These are phyloP conservation scores for Cercospora berteroae DNA, from an alignment of 2,329 filamentous ascomycete genomes.

Conservation along the genomic window DNA sequence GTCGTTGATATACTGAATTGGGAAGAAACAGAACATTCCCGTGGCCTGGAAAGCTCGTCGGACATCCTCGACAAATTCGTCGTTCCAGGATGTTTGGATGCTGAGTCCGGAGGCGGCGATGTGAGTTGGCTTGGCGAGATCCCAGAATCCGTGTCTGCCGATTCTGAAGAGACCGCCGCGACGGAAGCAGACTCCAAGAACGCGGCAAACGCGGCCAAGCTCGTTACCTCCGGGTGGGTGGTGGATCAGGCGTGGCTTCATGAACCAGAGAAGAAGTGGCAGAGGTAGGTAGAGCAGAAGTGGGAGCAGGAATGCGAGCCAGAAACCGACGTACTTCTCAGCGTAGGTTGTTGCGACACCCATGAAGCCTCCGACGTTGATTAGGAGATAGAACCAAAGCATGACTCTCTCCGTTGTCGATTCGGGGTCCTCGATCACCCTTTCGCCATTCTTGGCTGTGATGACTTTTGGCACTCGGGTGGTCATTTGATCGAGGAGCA, in stretches of 20 bases:
- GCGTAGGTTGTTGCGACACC: constrained; percentile 46
- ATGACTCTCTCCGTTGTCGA: constrained; percentile 49
- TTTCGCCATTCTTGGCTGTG: constrained; percentile 43
- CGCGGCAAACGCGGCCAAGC: constrained; percentile 27
- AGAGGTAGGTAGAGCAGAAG: constrained; percentile 60
- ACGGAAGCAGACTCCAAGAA: constrained; percentile 25
- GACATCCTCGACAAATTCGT: constrained; percentile 68
- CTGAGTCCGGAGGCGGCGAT: constrained; percentile 27
- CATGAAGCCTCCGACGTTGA: constrained; percentile 56
- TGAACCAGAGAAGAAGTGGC: constrained; percentile 29
- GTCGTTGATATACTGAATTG: constrained; percentile 43
- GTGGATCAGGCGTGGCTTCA: constrained; percentile 32
- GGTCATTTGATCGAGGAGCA: constrained; percentile 50
- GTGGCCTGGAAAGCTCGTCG: constrained; percentile 51
- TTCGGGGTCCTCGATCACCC: constrained; percentile 47
- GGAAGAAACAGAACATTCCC: constrained; percentile 61
- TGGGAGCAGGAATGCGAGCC: constrained; percentile 61
- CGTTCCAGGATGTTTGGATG: constrained; percentile 54
- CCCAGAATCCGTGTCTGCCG: constrained; percentile 30
- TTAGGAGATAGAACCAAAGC: constrained; percentile 68
- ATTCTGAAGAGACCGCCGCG: constrained; percentile 20
- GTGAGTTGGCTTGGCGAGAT: constrained; percentile 31
- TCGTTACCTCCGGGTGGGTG: constrained; percentile 30
- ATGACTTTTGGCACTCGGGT: constrained; percentile 42
- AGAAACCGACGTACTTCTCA: constrained; percentile 65